A percentile compares a stretch with the other conserved stretches of the same genome.
Evolutionary conservation across 441 rosid genomes (phyloP).

Genomic region (Populus hybrid): DNA sequence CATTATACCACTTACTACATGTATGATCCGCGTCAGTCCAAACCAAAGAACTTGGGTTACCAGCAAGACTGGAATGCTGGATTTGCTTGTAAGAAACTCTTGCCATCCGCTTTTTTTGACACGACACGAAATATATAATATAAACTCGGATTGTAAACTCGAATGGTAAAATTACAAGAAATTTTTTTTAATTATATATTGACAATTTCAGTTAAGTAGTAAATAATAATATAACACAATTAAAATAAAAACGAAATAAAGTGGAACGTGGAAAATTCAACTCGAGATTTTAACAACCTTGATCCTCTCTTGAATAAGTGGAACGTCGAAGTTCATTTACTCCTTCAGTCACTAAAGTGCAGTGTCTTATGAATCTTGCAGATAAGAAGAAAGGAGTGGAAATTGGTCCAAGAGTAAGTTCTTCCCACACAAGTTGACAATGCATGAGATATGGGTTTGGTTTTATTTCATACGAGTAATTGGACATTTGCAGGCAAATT

Average conservation of each 20-base stretch:
- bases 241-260: too few species aligned
- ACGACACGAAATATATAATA: too few species aligned
- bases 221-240: too few species aligned
- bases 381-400: conserved; percentile 63
- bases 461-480: not conserved
- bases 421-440: not conserved
- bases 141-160: too few species aligned
- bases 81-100: conserved; percentile 60
- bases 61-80: conserved; percentile 87
- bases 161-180: too few species aligned
- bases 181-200: too few species aligned
- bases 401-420: conserved; percentile 69
- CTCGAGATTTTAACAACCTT: too few species aligned
- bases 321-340: not conserved
- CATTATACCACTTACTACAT: conserved; percentile 83
- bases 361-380: conserved; percentile 26
- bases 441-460: not conserved
- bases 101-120: too few species aligned
- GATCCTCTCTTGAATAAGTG: not conserved
- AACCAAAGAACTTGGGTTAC: conserved; percentile 53
- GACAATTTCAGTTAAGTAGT: too few species aligned
- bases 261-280: too few species aligned
- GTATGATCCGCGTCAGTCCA: conserved; percentile 44
- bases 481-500: conserved; percentile 56
- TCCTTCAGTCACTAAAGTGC: conserved; percentile 5